Conservation (phyloP, 2,329 filamentous ascomycete genomes). For the Aspergillus spinulosporus region DNA sequence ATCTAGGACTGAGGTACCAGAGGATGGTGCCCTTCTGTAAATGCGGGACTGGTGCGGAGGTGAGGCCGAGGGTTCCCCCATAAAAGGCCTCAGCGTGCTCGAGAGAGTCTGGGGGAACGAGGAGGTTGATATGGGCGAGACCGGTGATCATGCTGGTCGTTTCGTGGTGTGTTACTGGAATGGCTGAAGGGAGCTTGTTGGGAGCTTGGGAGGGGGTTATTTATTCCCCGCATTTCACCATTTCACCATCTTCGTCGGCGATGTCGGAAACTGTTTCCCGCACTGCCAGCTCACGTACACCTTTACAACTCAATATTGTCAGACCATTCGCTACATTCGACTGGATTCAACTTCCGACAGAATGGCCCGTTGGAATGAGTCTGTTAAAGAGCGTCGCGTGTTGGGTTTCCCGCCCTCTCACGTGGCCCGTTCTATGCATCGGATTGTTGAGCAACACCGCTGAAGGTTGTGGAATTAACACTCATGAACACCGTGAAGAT, state of each 20-base stretch:
- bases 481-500: too few species aligned
- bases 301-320: too few species aligned
- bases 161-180: neutral
- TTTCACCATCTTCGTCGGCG: neutral
- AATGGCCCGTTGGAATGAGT: too few species aligned
- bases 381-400: too few species aligned
- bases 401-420: too few species aligned
- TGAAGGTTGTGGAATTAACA: too few species aligned
- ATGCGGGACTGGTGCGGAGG: slow-evolving; percentile 53
- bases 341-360: too few species aligned
- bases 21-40: slow-evolving; percentile 53
- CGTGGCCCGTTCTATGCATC: too few species aligned
- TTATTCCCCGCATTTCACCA: neutral
- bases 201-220: neutral
- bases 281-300: neutral
- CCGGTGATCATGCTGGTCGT: slow-evolving; percentile 50
- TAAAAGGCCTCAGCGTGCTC: slow-evolving; percentile 57
- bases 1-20: slow-evolving; percentile 46
- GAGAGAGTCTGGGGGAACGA: slow-evolving; percentile 57
- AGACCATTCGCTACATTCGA: too few species aligned
- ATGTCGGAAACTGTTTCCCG: neutral
- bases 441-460: too few species aligned
- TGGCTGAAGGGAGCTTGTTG: neutral
- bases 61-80: slow-evolving; percentile 56
- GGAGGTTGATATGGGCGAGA: slow-evolving; percentile 60